A percentile compares a stretch with the other conserved stretches of the same genome.
These are phyloP conservation scores for Penicillium argentinense DNA, from an alignment of 495 filamentous ascomycete genomes.

Conservation along the genomic window DNA sequence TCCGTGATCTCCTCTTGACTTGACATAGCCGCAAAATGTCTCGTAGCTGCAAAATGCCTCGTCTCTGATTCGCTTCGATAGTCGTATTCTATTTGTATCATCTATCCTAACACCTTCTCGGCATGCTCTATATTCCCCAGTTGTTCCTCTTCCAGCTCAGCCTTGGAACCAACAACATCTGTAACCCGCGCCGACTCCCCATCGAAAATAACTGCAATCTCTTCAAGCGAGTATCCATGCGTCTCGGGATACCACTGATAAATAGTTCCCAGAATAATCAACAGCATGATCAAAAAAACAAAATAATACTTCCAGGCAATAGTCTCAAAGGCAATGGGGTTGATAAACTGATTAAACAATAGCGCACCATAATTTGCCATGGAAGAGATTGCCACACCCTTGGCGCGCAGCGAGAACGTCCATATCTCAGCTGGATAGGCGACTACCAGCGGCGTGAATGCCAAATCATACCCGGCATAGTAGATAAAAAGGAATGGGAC, in stretches of 20 bases:
- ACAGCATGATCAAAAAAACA: constrained; percentile 57
- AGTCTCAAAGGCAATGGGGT: constrained; percentile 57
- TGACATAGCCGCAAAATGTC: too few relatives aligned
- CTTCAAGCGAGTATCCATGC: constrained; percentile 61
- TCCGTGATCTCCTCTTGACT: too few relatives aligned
- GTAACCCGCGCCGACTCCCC: too few relatives aligned
- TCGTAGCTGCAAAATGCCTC: too few relatives aligned
- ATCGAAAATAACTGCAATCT: constrained; percentile 39
- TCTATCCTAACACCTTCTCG: too few relatives aligned
- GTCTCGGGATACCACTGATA: constrained; percentile 68
- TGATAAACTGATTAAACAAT: constrained; percentile 54
- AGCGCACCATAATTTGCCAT: constrained; percentile 55
- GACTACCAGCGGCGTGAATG: constrained; percentile 55
- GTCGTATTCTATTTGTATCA: too few relatives aligned
- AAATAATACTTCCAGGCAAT: constrained; percentile 60
- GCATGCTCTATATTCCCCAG: too few relatives aligned
- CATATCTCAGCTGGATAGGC: constrained; percentile 65
- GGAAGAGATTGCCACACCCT: constrained; percentile 63
- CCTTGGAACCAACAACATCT: too few relatives aligned
- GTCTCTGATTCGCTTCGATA: too few relatives aligned
- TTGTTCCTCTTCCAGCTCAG: too few relatives aligned
- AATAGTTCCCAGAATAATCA: constrained; percentile 51
- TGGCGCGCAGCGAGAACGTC: constrained; percentile 63
- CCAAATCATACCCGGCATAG: constrained; percentile 45
- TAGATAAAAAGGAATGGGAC: constrained; percentile 64